phyloP scores from a whole-genome alignment of 2,329 filamentous ascomycete species.

The Colletotrichum simmondsii region DNA sequence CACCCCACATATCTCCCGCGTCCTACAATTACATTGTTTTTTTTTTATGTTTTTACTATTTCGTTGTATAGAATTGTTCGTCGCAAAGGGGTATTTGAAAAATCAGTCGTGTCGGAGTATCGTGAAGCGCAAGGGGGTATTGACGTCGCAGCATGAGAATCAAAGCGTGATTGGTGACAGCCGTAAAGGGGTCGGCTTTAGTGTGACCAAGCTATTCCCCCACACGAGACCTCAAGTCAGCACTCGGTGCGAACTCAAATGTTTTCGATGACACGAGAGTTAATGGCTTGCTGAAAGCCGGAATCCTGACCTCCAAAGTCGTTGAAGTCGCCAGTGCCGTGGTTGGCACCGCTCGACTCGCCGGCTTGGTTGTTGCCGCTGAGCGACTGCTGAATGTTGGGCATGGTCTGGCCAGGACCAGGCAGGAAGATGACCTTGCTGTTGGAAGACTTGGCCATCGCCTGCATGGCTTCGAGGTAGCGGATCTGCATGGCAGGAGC shows the following conservation, averaged over 20 bases:
- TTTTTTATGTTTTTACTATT: not conserved
- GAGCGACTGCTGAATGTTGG: conserved; percentile 52
- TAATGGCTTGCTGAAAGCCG: conserved; percentile 83
- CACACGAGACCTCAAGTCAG: conserved; percentile 32
- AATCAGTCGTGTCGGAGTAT: conserved; percentile 21
- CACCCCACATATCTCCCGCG: not conserved
- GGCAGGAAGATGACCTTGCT: conserved; percentile 89
- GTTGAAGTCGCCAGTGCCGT: conserved; percentile 45
- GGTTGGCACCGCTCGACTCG: conserved; percentile 53
- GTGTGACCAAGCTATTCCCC: conserved; percentile 35
- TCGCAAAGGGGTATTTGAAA: conserved; percentile 28
- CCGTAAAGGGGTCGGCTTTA: conserved; percentile 18
- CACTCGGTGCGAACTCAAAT: conserved; percentile 66
- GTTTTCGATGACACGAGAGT: conserved; percentile 85
- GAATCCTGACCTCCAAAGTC: conserved; percentile 65
- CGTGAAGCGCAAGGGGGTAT: conserved; percentile 9
- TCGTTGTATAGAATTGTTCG: not conserved
- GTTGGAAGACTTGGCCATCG: conserved; percentile 95
- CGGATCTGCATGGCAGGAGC: conserved; percentile 98
- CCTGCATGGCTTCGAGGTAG: conserved; percentile 98
- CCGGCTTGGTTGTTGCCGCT: conserved; percentile 49
- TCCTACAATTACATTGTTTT: conserved; percentile 18
- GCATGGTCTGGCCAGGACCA: conserved; percentile 67
- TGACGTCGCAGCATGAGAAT: not conserved
- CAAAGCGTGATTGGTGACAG: conserved; percentile 2